Evolutionary conservation across 306 rosid genomes (phyloP), one percentile per base, ranked within the genome.

Genomic region (Herpetospermum pedunculosum): DNA sequence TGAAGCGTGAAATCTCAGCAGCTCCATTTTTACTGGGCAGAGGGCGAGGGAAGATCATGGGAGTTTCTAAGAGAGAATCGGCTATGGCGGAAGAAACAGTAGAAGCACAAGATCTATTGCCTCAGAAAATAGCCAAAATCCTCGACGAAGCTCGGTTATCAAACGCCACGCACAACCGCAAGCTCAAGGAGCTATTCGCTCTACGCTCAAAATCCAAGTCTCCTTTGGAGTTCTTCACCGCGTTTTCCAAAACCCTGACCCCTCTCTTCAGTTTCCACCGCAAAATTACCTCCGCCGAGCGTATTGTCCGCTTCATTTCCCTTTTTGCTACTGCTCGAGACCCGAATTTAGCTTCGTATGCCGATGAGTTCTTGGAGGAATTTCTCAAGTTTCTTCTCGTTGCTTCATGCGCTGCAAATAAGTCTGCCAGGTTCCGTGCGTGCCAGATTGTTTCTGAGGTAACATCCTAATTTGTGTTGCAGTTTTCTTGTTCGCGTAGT

Each of bases 361-460:
- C 65, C 76, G 91, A 86, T 26, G 86, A 82, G 30, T 91, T 94
- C 75, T 84, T 89, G 69, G 92, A 89, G 23, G 82, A 71, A 2
- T 88, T 89, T 75, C 89, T 94, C 74, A 80, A 83, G 86, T 90
- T 91, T 76, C 95, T 91, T 43, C 77, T 94, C 10, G 81, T 32
- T 2, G 92, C 88, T 2, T 76, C 92, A 0, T 48, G 73, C 0
- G 86, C 96, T 0, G 79, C 90, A 43, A 87, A 84, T 49, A 89
- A 80, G 83, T 81, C 95, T 1, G 82, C 85, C 4, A 89, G 99
- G 85, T 87, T 80, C 65, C 90, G 97, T 7, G 92, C 97, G 3
- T 91, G 96, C 81, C 99, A 94, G 88, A 83, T 89, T 26, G 80
- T 91, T 62, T 94, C 99, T 21, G 97, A 89, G 97, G 98, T 94